Conservation (phyloP, 2,329 filamentous ascomycete genomes). For the Fusarium armeniacum region DNA sequence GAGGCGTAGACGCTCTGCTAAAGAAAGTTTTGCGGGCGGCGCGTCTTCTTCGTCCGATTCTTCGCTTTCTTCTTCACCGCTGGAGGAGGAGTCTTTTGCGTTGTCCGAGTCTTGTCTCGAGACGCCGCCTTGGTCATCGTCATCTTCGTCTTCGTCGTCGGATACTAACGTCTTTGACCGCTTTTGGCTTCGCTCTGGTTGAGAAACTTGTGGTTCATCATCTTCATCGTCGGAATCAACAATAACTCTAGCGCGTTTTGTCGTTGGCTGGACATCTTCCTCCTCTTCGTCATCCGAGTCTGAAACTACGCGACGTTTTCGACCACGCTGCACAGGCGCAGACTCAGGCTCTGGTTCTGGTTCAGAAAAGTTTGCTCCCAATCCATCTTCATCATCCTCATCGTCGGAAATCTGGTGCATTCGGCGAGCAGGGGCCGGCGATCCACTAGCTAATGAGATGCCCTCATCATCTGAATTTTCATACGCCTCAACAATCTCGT, state of each 20-base stretch:
- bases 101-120: conserved; percentile 13
- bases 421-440: background rate
- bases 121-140: conserved; percentile 36
- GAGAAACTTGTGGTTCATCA: conserved; percentile 11
- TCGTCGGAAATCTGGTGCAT: conserved; percentile 29
- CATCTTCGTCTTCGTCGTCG: conserved; percentile 43
- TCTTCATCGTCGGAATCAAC: conserved; percentile 47
- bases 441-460: conserved; percentile 33
- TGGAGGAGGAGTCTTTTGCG: conserved; percentile 8
- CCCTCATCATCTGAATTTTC: conserved; percentile 50
- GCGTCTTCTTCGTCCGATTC: conserved; percentile 33
- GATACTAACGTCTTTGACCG: conserved; percentile 16
- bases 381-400: conserved; percentile 27
- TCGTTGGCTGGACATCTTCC: conserved; percentile 29
- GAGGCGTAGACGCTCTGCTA: conserved; percentile 39
- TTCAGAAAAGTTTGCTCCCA: conserved; percentile 50
- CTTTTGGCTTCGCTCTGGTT: conserved; percentile 1
- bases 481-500: conserved; percentile 47
- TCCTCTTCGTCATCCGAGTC: conserved; percentile 54
- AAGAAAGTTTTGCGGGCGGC: conserved; percentile 26
- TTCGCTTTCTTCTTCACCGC: conserved; percentile 19
- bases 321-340: conserved; percentile 27
- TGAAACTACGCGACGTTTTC: conserved; percentile 50
- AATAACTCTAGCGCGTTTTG: conserved; percentile 48
- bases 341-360: conserved; percentile 48